Evolutionary conservation across 2,329 filamentous ascomycete genomes (phyloP), one percentile per base, ranked within the genome.

Genomic region (Magnaporthiopsis incrustans): DNA sequence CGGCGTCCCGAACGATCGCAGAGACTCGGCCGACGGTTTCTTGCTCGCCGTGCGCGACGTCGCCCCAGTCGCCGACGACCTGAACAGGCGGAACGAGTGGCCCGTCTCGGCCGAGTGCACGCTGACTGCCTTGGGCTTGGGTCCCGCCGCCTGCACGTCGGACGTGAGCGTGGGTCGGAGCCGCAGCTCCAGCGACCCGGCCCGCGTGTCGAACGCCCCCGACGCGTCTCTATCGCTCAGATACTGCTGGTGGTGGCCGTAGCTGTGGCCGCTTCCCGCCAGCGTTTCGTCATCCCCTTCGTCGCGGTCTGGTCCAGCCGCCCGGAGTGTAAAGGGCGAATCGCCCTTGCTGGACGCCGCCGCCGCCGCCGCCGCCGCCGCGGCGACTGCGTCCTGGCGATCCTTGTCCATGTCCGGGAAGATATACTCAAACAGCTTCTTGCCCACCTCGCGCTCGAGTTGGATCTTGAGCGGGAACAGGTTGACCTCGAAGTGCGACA

Each of bases 401-500:
- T 74, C 88, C n/a, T 74, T 79, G 26, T 89, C 88, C 69, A 91
- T 85, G 14, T 90, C 91, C 0, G 95, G 96, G 79, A 99, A 99
- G 69, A 99, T 92, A 76, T 99, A 99, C 77, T 97, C 93, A 69
- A 99, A 97, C 2, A 99, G 81, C 69, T 89, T 92, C 77, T 96
- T 94, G 59, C 93, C 94, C 61, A 97, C 88, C 70, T 98, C 93
- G 50, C 88, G 89, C 76, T 99, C 95, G 50, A 99, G 81, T 73
- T 99, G 95, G 27, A 99, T 88, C 75, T 92, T 96, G 73, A 99
- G 85, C 0, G 95, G 96, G 74, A 96, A 93, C 26, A 99, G 79
- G 64, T 93, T 92, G 64, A 99, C 91, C 75, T 98, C 93, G 71
- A 99, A 99, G 71, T 96, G 90, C 70, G 98, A 94, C 81, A 99